Base-by-base conservation (phyloP, 192 early-diverging fungal species). In the Umbelopsis sp. region DNA sequence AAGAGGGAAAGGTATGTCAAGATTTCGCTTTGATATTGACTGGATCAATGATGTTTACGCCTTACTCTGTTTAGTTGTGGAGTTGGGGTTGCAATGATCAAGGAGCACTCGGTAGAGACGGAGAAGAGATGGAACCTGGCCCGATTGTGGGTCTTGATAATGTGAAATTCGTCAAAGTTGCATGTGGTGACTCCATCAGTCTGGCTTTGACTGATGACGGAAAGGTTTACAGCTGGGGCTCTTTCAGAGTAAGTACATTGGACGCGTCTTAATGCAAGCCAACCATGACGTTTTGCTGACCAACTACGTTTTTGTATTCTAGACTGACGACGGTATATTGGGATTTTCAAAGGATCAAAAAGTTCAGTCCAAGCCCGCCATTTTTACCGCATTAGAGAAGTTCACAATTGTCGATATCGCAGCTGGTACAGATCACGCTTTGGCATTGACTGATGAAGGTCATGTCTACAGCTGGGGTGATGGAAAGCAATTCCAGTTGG, bases 81-180 rank as follows among this genome's bases (percentile, higher is more conserved):
- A 91, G 91, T 50, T 98, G 97, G 97, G 97, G 97, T 0, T 96
- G 95, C 82, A 97, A 97, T 78, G 97, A 98, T 81, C 91, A 98
- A 70, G 79, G 82, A 58, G 92, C 92, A 15, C 84, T 98, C n/a
- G 95, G 91, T 41, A 81, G 91, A 20, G 76, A 66, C 12, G 90
- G 88, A 30, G 85, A 82, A 45, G 93, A 96, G 47, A 89, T 84
- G 37, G 81, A 76, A n/a, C 91, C 95, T 9, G 79, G 68, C 35
- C 80, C 78, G 6, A 88, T 91, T 15, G 86, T 88, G 33, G 94
- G 89, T 13, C 82, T 96, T 53, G 92, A 97, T 50, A 76, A 76
- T 48, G 87, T 92, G 30, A 82, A 82, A 27, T 81, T 98, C 27
- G 85, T 91, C 35, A 85, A 90, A 23, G 88, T 93, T 2, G 92